Percentiles rank a stretch among this genome's conserved stretches.
Conservation (phyloP, 2,329 filamentous ascomycete species). For the Arthrobotrys sinensis region DNA sequence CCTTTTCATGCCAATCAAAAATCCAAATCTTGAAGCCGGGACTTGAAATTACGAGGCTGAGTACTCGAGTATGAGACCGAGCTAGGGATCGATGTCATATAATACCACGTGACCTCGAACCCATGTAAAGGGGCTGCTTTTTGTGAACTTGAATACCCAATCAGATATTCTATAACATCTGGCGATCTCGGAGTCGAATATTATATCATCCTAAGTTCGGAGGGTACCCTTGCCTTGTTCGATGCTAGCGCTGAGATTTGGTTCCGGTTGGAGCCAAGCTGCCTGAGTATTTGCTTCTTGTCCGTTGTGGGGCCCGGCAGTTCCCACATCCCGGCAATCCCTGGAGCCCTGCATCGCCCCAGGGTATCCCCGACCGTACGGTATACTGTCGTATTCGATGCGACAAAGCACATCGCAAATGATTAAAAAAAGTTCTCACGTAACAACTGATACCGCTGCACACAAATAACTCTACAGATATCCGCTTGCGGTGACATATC, state of each 20-base stretch:
- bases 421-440: not conserved
- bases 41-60: constrained; percentile 23
- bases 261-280: not conserved
- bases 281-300: constrained; percentile 11
- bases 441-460: not conserved
- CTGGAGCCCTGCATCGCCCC: not conserved
- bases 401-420: not conserved
- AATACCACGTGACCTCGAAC: constrained; percentile 3
- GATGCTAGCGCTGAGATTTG: constrained; percentile 2
- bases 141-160: not conserved
- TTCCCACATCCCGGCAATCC: not conserved
- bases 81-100: constrained; percentile 4
- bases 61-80: not conserved
- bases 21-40: constrained; percentile 15
- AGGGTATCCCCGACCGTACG: not conserved
- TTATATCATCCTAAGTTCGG: constrained; percentile 23
- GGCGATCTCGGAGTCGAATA: constrained; percentile 19
- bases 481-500: not conserved
- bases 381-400: constrained; percentile 6
- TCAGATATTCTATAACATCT: not conserved
- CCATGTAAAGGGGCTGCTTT: not conserved
- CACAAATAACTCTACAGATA: not conserved
- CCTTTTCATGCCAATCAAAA: constrained; percentile 25
- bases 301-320: constrained; percentile 1
- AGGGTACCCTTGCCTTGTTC: constrained; percentile 21